Evolutionary conservation across 345 rosid genomes (phyloP).

Genomic region (Trapa bicornis): DNA sequence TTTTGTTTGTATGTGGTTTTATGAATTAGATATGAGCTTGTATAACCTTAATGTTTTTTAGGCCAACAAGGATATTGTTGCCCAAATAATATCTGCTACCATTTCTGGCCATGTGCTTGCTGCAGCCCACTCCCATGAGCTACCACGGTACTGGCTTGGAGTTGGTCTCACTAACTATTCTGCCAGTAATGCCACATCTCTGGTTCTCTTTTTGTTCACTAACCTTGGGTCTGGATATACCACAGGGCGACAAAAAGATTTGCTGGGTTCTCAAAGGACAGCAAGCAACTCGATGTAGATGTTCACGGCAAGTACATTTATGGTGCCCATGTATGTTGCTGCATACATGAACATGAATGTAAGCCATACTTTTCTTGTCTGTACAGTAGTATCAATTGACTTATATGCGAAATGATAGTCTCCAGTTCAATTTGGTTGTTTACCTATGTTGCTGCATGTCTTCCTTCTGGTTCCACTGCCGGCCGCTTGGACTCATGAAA

Average conservation of each 20-base stretch:
- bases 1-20: neutral
- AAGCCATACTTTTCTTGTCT: neutral
- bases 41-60: constrained; percentile 18
- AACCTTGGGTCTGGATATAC: constrained; percentile 85
- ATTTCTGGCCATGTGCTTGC: constrained; percentile 56
- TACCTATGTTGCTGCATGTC: neutral
- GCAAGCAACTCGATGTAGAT: constrained; percentile 70
- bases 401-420: neutral
- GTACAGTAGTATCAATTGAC: neutral
- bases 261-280: constrained; percentile 64
- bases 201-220: constrained; percentile 21
- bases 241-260: constrained; percentile 79
- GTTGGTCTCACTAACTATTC: constrained; percentile 63
- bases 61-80: constrained; percentile 54
- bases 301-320: constrained; percentile 66
- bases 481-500: constrained; percentile 68
- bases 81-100: constrained; percentile 43
- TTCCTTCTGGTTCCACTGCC: constrained; percentile 24
- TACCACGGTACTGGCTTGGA: constrained; percentile 49
- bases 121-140: constrained; percentile 54
- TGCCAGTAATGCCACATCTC: constrained; percentile 29
- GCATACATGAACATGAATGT: constrained; percentile 88
- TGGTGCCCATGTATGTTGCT: constrained; percentile 72
- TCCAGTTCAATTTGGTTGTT: neutral
- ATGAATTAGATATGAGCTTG: neutral